Evolutionary conservation across 352 stramenopile genomes (phyloP), one percentile per base, ranked within the genome.

Genomic region (Ophiocytium majus): DNA sequence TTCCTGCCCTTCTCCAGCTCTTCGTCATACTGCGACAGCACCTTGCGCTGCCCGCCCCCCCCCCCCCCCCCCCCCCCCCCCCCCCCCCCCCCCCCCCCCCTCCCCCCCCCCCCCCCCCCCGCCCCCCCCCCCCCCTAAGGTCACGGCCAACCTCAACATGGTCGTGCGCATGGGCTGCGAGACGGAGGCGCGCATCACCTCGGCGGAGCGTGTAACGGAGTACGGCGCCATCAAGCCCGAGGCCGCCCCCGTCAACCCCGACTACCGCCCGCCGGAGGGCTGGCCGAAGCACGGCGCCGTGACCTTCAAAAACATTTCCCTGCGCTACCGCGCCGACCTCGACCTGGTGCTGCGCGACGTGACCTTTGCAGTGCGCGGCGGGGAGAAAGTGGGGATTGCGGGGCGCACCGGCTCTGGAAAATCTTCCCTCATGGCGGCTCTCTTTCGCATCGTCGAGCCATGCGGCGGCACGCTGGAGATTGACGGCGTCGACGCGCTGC

Each of bases 401-500:
- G 94, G 94, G 17, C 87, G 92, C 0, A 95, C 98, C 0, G 96
- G 96, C 0, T 95, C 91, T 85, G 97, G 97, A 19, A 99, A 99
- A 82, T 97, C 92, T 19, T 97, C 94, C 0, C 92, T 99, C 9
- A 84, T 99, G 31, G 90, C 92, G 0, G 92, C 95, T 0, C 90
- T 99, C 78, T 82, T 99, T 82, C 92, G 95, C 32, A 91, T 97
- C 76, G 91, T 95, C 82, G 93, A 96, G 66, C 85, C 95, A n/a
- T 91, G 90, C 34, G 89, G 86, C 33, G 95, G 95, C 0, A 86
- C 90, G 33, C 92, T 98, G 43, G 49, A 93, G 23, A 94, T 98
- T 83, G 95, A 98, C 88, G 95, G 93, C 33, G 90, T 97, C 33
- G 93, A 98, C 86, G 88, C 93, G 14, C 66, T 90, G 37, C 92